Evolutionary conservation across 768 basidiomycete genomes (phyloP), one percentile per base, ranked within the genome.

Genomic region (Phylloporus sp.): DNA sequence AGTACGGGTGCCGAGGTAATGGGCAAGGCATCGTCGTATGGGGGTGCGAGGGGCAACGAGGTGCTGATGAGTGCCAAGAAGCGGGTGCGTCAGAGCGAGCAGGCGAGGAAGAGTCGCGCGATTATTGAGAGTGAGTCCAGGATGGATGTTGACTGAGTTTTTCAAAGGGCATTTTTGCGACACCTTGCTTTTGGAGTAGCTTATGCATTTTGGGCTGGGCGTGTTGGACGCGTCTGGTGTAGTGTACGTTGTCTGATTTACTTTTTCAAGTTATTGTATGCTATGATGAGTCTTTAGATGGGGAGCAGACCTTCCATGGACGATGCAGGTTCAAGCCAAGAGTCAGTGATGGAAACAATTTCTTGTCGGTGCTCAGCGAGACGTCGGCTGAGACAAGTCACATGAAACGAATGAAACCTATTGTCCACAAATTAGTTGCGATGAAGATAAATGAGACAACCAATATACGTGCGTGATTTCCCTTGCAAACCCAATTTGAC

Each of bases 1-100:
- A 88, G 85, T 55, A 62, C 78, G 34, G 76, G 80, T 23, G 70
- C 72, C 3, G 61, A 57, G 5, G 56, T 45, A 11, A 54, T 59
- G 1, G 69, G 68, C n/a, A 69, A 53, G 54, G 28, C 45, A 32
- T 59, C 55, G 39, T 59, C 59, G 9, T 51, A 66, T 62, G 36
- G 56, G 5, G 68, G 62, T 26, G 53, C 53, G 52, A 64, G 35
- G 59, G 61, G 68, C 57, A 65, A 70, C 64, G 72, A 70, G 29
- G 58, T 81, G 56, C 50, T 80, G 62, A 75, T 83, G 75, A 84
- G 80, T 50, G 84, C 84, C 58, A 88, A 84, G 79, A 88, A 81
- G 69, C 72, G 80, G 54, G 81, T 78, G 48, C 81, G 88, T 63
- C 86, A 87, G 74, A 91, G 87, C 59, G 88, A 90, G 72, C 82